A percentile compares a stretch with the other conserved stretches of the same genome.
These are phyloP conservation scores for Ramalina intermedia DNA, from an alignment of 495 filamentous ascomycete species.

Conservation along the genomic window DNA sequence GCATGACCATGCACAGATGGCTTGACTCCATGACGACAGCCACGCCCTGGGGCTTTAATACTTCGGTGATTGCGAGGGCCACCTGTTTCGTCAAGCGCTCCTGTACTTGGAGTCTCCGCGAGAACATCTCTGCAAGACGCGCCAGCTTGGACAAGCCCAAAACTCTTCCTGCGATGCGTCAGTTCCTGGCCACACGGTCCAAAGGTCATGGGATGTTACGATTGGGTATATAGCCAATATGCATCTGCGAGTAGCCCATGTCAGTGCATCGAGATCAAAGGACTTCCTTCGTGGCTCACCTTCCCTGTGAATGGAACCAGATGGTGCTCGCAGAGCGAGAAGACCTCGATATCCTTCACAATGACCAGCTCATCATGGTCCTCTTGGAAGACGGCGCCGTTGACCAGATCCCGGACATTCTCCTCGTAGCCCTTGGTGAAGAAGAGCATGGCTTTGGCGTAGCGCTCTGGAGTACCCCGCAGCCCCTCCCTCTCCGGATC, in stretches of 20 bases:
- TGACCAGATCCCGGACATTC: slow-evolving; percentile 85
- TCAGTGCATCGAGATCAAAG: neutral
- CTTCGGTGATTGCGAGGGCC: slow-evolving; percentile 81
- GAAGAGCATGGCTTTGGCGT: slow-evolving; percentile 93
- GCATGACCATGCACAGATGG: slow-evolving; percentile 98
- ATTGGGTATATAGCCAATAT: slow-evolving; percentile 93
- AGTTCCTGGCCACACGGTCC: slow-evolving; percentile 17
- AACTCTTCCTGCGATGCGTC: slow-evolving; percentile 56
- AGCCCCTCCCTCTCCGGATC: slow-evolving; percentile 87
- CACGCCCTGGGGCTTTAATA: slow-evolving; percentile 86
- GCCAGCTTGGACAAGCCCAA: slow-evolving; percentile 93
- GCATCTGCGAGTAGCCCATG: slow-evolving; percentile 47
- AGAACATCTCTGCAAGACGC: slow-evolving; percentile 94
- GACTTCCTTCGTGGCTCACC: slow-evolving; percentile 26
- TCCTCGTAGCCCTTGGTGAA: slow-evolving; percentile 99
- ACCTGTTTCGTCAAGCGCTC: slow-evolving; percentile 94
- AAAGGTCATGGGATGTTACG: slow-evolving; percentile 15
- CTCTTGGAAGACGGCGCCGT: slow-evolving; percentile 91
- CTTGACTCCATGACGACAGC: slow-evolving; percentile 95
- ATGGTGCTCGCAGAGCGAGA: slow-evolving; percentile 93
- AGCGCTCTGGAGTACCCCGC: slow-evolving; percentile 71
- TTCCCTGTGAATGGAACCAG: slow-evolving; percentile 93
- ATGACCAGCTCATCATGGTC: slow-evolving; percentile 95
- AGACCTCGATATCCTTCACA: slow-evolving; percentile 94
- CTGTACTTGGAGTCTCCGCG: slow-evolving; percentile 82